phyloP scores from a whole-genome alignment of 2,329 filamentous ascomycete species.

The Fusarium sp. region DNA sequence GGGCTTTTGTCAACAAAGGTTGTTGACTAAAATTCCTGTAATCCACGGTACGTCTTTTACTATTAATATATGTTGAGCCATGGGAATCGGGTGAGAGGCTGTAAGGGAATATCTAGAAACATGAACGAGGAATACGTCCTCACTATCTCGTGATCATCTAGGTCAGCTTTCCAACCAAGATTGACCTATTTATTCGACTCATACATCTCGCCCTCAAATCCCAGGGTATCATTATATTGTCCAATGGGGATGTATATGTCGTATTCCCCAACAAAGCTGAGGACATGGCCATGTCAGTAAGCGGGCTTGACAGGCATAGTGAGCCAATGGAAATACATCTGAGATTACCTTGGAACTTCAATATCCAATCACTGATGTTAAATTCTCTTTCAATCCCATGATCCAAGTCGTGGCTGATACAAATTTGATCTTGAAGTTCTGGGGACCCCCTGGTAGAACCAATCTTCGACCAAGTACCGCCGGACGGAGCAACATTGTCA shows the following conservation, averaged over 20 bases:
- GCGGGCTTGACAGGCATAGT: not conserved
- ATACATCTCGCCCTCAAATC: accelerated
- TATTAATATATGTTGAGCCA: not conserved
- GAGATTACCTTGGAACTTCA: not conserved
- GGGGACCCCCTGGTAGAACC: not conserved
- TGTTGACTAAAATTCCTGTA: too few species aligned
- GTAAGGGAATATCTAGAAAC: not conserved
- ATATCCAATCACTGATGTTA: not conserved
- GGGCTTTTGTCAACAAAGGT: too few species aligned
- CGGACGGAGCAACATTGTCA: not conserved
- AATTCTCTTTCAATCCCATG: not conserved
- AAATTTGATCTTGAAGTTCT: too few species aligned
- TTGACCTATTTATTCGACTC: accelerated
- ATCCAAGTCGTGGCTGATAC: not conserved
- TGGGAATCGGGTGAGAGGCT: accelerated
- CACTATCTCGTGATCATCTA: not conserved
- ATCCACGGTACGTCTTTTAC: too few species aligned
- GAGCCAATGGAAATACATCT: accelerated
- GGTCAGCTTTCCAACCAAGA: accelerated
- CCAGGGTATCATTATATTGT: too few species aligned
- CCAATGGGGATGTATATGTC: not conserved
- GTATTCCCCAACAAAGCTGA: not conserved
- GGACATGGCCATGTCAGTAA: not conserved
- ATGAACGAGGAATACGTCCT: not conserved
- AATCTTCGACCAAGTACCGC: not conserved